Evolutionary conservation across 192 early-diverging fungal species (phyloP), one percentile per base, ranked within the genome.

Genomic region (Coemansia sp.): DNA sequence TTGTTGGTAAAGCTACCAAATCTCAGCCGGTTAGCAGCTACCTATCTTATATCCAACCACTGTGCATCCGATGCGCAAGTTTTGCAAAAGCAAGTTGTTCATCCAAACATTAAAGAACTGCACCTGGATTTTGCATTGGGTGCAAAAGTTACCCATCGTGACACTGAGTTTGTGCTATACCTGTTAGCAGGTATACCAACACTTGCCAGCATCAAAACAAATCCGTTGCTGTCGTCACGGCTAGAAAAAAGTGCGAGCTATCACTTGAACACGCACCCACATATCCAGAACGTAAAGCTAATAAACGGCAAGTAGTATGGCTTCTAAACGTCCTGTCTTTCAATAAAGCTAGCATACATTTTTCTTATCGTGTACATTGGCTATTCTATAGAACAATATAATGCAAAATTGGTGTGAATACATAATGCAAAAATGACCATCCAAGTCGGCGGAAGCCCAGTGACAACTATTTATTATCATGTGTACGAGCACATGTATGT

Each of bases 1-100:
- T 19, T 64, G 27, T 15, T 64, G 14, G 38, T 5, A 14, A 64
- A 64, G 39, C 41, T 64, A 15, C 63, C 63, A 0, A 48, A 21
- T n/a, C 19, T 64, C 1, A 41, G 35, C 3, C 41, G 21, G n/a
- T 24, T 64, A 32, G 24, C 53, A 2, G 63, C 54, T 9, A 57
- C 38, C n/a, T 57, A 32, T 45, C 53, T 64, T 23, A 64, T 64
- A 8, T 64, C 63, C 14, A 64, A 35, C 55, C 63, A 64, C 43
- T 32, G 2, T 37, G 0, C 29, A 4, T 37, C 47, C 6, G 8
- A 21, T 15, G 24, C 4, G 5, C 2, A 5, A n/a, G 9, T 35
- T 17, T 11, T 32, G 22, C 4, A n/a, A 32, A n/a, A 1, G 27
- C 24, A n/a, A 14, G 10, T n/a, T 19, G n/a, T 49, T 19, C 19